Percentiles rank a stretch among this genome's conserved stretches.
phyloP scores from a whole-genome alignment of 2,329 filamentous ascomycete genomes.

The Trichoderma polysporum region DNA sequence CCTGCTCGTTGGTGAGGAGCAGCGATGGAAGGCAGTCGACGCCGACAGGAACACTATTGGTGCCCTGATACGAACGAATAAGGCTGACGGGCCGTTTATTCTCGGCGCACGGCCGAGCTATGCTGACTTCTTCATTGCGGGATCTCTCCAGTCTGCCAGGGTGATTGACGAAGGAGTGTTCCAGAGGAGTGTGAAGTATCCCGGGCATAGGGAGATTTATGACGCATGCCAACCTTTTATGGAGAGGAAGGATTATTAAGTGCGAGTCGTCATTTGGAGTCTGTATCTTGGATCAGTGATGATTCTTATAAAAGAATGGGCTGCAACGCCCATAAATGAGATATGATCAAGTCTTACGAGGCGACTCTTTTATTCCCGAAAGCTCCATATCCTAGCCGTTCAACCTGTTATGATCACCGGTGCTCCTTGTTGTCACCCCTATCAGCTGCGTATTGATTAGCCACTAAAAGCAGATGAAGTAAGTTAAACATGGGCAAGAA shows the following conservation, averaged over 20 bases:
- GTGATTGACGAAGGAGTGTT: slow-evolving; percentile 1
- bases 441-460: no score
- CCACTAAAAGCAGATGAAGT: background rate
- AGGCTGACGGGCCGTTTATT: background rate
- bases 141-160: background rate
- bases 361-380: no score
- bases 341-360: background rate
- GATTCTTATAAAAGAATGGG: background rate
- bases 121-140: slow-evolving; percentile 3
- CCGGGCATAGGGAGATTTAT: background rate
- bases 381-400: background rate
- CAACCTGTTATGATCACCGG: background rate
- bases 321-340: no score
- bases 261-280: background rate
- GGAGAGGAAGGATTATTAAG: slow-evolving; percentile 6
- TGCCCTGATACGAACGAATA: background rate
- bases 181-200: background rate
- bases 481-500: background rate
- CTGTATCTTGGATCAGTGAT: background rate
- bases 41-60: background rate
- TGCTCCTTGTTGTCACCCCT: background rate
- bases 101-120: background rate
- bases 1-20: background rate
- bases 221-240: slow-evolving; percentile 5
- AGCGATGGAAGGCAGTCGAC: background rate